Percentiles rank a stretch among this genome's conserved stretches.
Conservation (phyloP, 306 rosid genomes). For the Bauhinia variegata region DNA sequence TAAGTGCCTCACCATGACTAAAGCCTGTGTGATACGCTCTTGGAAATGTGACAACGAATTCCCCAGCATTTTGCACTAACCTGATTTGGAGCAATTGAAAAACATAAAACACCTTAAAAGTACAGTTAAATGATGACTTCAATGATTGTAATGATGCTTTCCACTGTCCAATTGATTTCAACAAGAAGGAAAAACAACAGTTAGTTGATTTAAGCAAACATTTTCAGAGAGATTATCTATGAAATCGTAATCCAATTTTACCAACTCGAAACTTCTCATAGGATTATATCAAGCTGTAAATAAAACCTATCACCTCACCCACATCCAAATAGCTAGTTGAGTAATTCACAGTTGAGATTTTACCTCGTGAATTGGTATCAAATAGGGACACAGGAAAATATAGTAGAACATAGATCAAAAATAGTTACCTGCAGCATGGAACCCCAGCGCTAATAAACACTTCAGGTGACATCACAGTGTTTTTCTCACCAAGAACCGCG, state of each 20-base stretch:
- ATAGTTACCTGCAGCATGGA: constrained; percentile 96
- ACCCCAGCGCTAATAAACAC: constrained; percentile 79
- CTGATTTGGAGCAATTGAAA: constrained; percentile 53
- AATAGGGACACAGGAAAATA: constrained; percentile 29
- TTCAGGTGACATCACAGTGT: constrained; percentile 98
- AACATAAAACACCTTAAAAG: constrained; percentile 33
- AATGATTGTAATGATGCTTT: constrained; percentile 25
- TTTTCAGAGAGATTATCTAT: constrained; percentile 21
- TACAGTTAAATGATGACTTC: constrained; percentile 6
- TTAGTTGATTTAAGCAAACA: constrained; percentile 5
- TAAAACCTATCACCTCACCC: constrained; percentile 28
- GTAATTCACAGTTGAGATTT: constrained; percentile 19
- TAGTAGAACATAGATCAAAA: constrained; percentile 18
- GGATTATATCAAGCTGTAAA: constrained; percentile 18
- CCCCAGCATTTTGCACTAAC: constrained; percentile 99
- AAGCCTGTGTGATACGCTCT: constrained; percentile 99
- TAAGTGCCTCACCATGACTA: constrained; percentile 84
- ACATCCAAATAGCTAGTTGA: constrained; percentile 25
- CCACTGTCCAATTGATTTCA: neutral
- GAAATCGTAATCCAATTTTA: constrained; percentile 23
- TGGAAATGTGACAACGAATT: constrained; percentile 98
- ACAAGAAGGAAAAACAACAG: neutral
- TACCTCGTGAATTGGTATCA: constrained; percentile 10
- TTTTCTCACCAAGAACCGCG: constrained; percentile 93
- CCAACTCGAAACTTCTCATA: constrained; percentile 12